Percentiles rank a stretch among this genome's conserved stretches.
Evolutionary conservation across 495 filamentous ascomycete species (phyloP).

Genomic region (Penicillium silybi): DNA sequence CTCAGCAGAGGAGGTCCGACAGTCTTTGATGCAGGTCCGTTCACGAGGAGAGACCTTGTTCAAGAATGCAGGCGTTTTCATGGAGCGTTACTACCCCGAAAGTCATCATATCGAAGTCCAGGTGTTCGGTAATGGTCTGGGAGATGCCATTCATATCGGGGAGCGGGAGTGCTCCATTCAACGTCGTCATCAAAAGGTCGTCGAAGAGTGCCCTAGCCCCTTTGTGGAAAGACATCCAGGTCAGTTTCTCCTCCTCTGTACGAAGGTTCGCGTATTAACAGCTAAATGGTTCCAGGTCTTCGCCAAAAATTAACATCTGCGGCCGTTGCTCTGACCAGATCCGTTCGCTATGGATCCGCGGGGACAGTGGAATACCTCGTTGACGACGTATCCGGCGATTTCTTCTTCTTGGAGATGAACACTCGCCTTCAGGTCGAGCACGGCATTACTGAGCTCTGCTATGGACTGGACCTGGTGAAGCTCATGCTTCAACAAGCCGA

Average conservation of each 20-base stretch:
- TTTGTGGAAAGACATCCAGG: too few species aligned
- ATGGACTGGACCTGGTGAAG: too few species aligned
- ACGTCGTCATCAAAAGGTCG: conserved; percentile 53
- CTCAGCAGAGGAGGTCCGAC: conserved; percentile 32
- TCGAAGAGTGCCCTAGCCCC: conserved; percentile 50
- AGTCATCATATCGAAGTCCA: conserved; percentile 47
- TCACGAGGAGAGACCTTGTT: conserved; percentile 39
- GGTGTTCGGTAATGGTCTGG: conserved; percentile 42
- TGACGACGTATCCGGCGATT: conserved; percentile 52
- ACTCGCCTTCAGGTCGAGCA: conserved; percentile 66
- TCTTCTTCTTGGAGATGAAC: conserved; percentile 70
- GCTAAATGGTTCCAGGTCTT: too few species aligned
- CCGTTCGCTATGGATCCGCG: conserved; percentile 53
- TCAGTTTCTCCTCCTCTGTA: too few species aligned
- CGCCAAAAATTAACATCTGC: too few species aligned
- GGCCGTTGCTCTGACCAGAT: conserved; percentile 47
- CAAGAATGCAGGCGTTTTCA: conserved; percentile 45
- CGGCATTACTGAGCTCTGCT: too few species aligned
- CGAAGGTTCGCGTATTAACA: too few species aligned
- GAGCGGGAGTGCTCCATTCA: conserved; percentile 48
- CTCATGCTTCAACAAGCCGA: too few species aligned
- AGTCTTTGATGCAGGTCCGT: conserved; percentile 32
- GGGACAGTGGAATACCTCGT: conserved; percentile 65
- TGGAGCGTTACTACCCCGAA: conserved; percentile 41
- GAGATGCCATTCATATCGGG: conserved; percentile 38